Conservation (phyloP, 2,329 filamentous ascomycete genomes). For the Botrytis byssoidea region DNA sequence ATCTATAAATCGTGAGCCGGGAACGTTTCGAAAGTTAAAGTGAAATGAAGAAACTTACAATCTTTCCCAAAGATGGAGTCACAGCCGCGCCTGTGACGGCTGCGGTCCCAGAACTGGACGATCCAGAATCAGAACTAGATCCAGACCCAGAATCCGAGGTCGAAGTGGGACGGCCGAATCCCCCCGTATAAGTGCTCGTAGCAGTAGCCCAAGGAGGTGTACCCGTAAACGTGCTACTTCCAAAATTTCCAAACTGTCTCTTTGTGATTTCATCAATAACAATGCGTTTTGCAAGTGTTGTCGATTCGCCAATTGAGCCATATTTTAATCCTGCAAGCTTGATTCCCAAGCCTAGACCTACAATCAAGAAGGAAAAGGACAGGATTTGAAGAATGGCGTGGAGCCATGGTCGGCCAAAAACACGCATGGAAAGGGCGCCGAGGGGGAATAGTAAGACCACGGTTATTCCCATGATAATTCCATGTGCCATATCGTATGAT, state of each 20-base stretch:
- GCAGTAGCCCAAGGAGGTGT: constrained; percentile 16
- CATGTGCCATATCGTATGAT: constrained; percentile 46
- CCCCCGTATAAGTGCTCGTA: not conserved
- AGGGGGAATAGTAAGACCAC: constrained; percentile 60
- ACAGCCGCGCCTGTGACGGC: not conserved
- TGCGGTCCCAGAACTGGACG: not conserved
- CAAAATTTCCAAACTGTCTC: constrained; percentile 17
- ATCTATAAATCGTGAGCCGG: constrained; percentile 43
- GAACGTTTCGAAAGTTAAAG: not conserved
- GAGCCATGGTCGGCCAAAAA: constrained; percentile 50
- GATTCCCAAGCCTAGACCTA: constrained; percentile 58
- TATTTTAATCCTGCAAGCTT: constrained; percentile 45
- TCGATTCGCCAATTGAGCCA: constrained; percentile 20
- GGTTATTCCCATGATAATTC: constrained; percentile 59
- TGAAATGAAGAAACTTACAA: constrained; percentile 42
- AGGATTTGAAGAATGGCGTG: constrained; percentile 57
- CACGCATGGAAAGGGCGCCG: constrained; percentile 59
- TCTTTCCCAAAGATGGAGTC: not conserved
- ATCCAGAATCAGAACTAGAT: not conserved
- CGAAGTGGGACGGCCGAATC: not conserved
- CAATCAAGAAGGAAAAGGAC: constrained; percentile 57
- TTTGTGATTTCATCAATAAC: not conserved
- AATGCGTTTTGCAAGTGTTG: not conserved
- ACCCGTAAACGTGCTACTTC: not conserved
- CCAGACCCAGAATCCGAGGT: not conserved